Conservation (phyloP, 1,139 yeast species). For the Ogataea hybrid region DNA sequence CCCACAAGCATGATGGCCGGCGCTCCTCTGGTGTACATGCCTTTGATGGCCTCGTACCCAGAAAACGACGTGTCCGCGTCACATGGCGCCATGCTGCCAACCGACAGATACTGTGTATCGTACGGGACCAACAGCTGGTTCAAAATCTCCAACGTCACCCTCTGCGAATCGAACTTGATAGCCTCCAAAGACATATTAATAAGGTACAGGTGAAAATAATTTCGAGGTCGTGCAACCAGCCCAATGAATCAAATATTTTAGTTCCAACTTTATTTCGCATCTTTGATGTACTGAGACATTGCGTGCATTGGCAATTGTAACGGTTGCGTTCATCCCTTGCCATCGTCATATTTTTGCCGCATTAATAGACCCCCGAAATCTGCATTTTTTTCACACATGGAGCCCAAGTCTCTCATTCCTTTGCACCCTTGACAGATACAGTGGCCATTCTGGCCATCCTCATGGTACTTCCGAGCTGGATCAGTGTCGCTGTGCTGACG, state of each 20-base stretch:
- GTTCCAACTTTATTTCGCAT: not conserved
- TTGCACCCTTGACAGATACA: no score
- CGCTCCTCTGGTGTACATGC: slow-evolving; percentile 96
- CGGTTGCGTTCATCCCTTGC: not conserved
- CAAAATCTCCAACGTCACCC: slow-evolving; percentile 54
- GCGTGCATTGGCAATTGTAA: slow-evolving; percentile 2
- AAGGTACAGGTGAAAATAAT: not conserved
- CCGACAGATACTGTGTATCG: slow-evolving; percentile 62
- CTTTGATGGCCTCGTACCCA: slow-evolving; percentile 77
- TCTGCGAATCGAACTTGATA: slow-evolving; percentile 57
- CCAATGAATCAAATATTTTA: not conserved
- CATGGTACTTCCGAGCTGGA: no score
- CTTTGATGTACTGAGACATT: slow-evolving; percentile 3
- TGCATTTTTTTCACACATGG: not conserved
- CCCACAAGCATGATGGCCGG: slow-evolving; percentile 98
- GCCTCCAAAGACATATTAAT: slow-evolving; percentile 51
- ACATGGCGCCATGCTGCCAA: slow-evolving; percentile 36
- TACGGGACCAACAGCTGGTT: slow-evolving; percentile 87
- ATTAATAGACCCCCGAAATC: not conserved
- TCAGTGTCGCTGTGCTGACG: no score
- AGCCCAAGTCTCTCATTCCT: slow-evolving; percentile 29
- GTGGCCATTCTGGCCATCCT: no score
- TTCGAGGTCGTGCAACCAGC: slow-evolving; percentile 2
- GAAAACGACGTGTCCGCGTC: slow-evolving; percentile 41
- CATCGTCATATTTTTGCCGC: not conserved